phyloP scores from a whole-genome alignment of 164 flowering plant species.

The Kalanchoe fedtschenkoi region DNA sequence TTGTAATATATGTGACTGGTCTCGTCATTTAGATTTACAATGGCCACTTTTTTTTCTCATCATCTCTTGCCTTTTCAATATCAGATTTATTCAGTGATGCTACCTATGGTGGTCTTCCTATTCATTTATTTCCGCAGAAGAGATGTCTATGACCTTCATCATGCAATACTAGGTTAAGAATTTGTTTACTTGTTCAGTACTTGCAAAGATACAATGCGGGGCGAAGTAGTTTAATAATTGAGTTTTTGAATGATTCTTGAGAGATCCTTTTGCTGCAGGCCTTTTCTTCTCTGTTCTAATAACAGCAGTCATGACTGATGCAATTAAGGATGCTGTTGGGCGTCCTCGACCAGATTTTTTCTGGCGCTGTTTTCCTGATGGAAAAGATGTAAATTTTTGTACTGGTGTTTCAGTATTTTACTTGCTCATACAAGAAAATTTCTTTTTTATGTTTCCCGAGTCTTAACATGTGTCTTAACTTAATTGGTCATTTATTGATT shows the following conservation, averaged over 20 bases:
- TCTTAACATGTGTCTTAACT: no score
- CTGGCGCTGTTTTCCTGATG: constrained; percentile 82
- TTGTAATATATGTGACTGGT: background rate
- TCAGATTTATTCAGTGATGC: constrained; percentile 44
- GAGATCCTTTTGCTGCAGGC: constrained; percentile 26
- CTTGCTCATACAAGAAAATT: no score
- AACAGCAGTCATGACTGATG: constrained; percentile 68
- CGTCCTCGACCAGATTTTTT: constrained; percentile 67
- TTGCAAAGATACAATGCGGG: background rate
- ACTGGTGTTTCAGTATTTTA: no score
- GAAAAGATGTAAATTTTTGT: no score
- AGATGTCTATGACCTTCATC: constrained; percentile 59
- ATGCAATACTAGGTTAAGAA: constrained; percentile 34
- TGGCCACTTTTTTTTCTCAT: background rate
- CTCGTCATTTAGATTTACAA: background rate
- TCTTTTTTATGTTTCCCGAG: no score
- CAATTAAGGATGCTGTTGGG: constrained; percentile 68
- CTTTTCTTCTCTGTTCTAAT: constrained; percentile 54
- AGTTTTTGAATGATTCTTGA: no score
- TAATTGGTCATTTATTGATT: no score
- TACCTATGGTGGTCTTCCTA: constrained; percentile 36
- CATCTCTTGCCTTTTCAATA: no score
- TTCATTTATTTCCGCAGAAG: constrained; percentile 31
- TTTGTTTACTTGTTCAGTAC: background rate
- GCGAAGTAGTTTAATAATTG: background rate